Evolutionary conservation across 1,284 basidiomycete genomes (phyloP), one percentile per base, ranked within the genome.

Genomic region (Ustilago esculenta): DNA sequence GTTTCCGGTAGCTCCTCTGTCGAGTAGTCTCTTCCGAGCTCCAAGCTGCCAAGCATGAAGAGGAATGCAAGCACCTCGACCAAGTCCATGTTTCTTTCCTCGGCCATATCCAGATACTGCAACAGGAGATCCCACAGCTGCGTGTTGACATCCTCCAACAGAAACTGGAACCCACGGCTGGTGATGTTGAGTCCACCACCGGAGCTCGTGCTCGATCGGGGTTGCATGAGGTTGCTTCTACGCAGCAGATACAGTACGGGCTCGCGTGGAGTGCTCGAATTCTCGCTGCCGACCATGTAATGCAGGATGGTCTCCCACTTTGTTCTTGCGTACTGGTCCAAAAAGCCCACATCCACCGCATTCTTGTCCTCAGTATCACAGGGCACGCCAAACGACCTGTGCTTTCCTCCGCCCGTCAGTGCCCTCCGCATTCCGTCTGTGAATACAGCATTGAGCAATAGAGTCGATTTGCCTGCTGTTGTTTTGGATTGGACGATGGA

Each of bases 261-360:
- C 78, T 89, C 85, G 33, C 92, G 88, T 43, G 92, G 91, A 71
- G 86, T 87, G n/a, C 87, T 84, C 67, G 82, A 82, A 1, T 84
- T 90, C 8, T 90, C 90, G 24, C 92, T 94, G 2, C 94, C 94
- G 1, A 99, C 96, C 94, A 99, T 97, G 82, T 92, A 98, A 83
- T 98, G 94, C 47, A 98, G 86, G 73, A 98, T 96, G 0, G 92
- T 92, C 87, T 99, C 96, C 94, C 96, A 99, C 56, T 92, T 88
- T 69, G 92, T 90, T 33, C 94, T 86, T 1, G 95, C 94, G 78
- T 92, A 94, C 18, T 87, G 85, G 80, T 97, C 92, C 24, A 97
- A 84, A 17, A 86, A 86, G 33, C 90, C 89, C 1, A 90, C 83
- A 32, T 85, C 85, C 57, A 86, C 86, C 17, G 85, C 81, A 15